Evolutionary conservation across 768 basidiomycete species (phyloP).

Genomic region (Macrocybe gigantea): DNA sequence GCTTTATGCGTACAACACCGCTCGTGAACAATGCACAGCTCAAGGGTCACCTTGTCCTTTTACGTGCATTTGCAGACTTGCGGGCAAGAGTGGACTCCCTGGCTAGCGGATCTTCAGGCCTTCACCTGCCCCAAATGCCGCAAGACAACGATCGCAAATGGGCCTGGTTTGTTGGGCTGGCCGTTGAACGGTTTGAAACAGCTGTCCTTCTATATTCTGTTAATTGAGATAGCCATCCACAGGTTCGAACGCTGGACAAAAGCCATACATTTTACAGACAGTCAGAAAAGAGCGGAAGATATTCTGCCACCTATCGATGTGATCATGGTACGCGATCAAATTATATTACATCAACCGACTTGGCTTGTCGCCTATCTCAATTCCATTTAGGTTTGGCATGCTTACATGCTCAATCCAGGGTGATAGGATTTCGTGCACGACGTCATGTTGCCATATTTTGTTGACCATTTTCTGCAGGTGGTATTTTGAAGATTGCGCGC

Average conservation of each 20-base stretch:
- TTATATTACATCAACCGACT: neutral
- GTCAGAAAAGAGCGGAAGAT: neutral
- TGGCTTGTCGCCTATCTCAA: neutral
- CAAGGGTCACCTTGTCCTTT: neutral
- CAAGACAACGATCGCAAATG: neutral
- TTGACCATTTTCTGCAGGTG: neutral
- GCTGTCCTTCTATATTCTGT: too few species aligned
- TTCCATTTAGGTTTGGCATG: neutral
- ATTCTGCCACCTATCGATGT: neutral
- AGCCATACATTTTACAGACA: neutral
- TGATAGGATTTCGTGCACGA: neutral
- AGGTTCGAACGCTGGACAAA: neutral
- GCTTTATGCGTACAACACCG: neutral
- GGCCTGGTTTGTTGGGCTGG: neutral
- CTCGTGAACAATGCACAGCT: neutral
- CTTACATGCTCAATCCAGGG: conserved; percentile 1
- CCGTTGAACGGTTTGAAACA: neutral
- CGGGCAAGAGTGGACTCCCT: neutral
- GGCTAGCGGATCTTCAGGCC: too few species aligned
- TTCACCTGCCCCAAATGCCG: neutral
- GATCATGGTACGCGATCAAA: neutral
- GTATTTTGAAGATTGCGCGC: neutral
- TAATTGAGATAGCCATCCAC: too few species aligned
- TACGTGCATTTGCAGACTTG: neutral
- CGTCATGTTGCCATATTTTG: neutral